A percentile compares a stretch with the other conserved stretches of the same genome.
phyloP scores from a whole-genome alignment of 2,329 filamentous ascomycete species.

The Colletotrichum sp. region DNA sequence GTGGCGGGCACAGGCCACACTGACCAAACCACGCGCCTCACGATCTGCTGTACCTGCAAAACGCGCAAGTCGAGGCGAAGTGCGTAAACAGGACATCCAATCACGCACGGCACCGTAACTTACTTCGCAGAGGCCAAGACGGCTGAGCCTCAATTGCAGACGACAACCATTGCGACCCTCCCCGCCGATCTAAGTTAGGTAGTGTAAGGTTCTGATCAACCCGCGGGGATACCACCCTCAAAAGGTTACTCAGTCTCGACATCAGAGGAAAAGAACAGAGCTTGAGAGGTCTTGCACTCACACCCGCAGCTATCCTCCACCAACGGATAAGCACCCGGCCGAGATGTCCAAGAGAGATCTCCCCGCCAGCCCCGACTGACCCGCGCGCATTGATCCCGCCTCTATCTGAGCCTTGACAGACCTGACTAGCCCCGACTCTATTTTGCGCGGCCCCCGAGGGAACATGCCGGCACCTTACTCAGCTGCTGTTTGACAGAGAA shows the following conservation, averaged over 20 bases:
- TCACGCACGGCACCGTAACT: background rate
- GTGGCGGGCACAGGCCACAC: background rate
- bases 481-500: background rate
- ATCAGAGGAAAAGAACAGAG: background rate
- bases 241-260: background rate
- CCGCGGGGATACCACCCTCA: background rate
- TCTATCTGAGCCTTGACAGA: background rate
- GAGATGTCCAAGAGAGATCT: background rate
- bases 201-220: background rate
- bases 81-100: background rate
- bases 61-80: background rate
- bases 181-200: background rate
- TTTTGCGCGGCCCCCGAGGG: background rate
- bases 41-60: background rate
- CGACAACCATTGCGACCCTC: background rate
- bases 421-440: background rate
- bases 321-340: background rate
- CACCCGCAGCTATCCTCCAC: no score
- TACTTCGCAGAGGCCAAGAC: slow-evolving; percentile 7
- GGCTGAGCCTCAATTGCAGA: slow-evolving; percentile 11
- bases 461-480: slow-evolving; percentile 3
- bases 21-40: background rate
- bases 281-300: no score
- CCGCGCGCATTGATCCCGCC: background rate
- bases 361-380: background rate